phyloP scores from a whole-genome alignment of 257 asterid genomes.

The Solanum dulcamara region DNA sequence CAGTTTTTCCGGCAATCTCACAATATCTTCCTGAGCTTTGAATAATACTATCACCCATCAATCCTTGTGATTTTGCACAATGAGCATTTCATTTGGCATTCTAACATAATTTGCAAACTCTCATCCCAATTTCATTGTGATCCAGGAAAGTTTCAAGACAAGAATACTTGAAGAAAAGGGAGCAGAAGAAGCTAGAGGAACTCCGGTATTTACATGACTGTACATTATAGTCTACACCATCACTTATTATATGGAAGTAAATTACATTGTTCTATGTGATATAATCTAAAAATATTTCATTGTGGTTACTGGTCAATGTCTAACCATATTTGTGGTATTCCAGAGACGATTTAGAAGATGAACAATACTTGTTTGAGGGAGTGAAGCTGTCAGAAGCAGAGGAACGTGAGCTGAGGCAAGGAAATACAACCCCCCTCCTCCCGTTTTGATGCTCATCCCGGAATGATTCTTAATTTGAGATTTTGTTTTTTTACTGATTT shows the following conservation, averaged over 20 bases:
- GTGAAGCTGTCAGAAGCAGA: conserved; percentile 72
- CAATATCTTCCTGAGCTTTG: background rate
- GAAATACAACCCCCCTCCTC: background rate
- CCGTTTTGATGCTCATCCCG: background rate
- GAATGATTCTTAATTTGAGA: background rate
- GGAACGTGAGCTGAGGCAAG: conserved; percentile 52
- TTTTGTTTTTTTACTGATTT: background rate
- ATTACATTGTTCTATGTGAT: background rate
- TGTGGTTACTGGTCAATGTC: background rate
- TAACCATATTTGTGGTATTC: conserved; percentile 6
- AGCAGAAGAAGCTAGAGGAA: conserved; percentile 84
- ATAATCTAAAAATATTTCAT: background rate
- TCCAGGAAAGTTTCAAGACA: conserved; percentile 74
- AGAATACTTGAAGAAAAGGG: conserved; percentile 87
- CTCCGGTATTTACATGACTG: conserved; percentile 36
- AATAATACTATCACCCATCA: background rate
- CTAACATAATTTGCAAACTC: background rate
- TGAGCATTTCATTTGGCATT: background rate
- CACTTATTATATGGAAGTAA: background rate
- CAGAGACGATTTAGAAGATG: conserved; percentile 90
- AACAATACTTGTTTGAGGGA: conserved; percentile 71
- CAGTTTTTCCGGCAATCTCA: background rate
- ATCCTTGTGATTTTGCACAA: background rate
- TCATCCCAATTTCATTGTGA: background rate
- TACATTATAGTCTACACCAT: background rate